Conservation (phyloP, 345 rosid genomes). For the Eucalyptus fibrosa region DNA sequence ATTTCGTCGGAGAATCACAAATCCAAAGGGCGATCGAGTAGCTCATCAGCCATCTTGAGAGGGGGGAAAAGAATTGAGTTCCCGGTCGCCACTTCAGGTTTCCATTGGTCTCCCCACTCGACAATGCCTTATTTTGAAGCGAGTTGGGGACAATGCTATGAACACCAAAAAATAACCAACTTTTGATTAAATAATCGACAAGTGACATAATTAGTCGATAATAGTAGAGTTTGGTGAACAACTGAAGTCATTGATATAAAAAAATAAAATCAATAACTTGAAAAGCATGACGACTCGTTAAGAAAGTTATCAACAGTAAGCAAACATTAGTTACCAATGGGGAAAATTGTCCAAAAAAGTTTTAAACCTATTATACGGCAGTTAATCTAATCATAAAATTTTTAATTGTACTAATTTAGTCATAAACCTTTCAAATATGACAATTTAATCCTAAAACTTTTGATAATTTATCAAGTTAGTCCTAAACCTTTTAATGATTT, state of each 20-base stretch:
- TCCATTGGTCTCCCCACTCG: not conserved
- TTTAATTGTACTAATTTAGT: fast-evolving
- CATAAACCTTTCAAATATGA: too few relatives aligned
- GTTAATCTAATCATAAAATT: too few relatives aligned
- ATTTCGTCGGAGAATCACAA: not conserved
- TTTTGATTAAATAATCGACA: not conserved
- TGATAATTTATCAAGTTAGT: too few relatives aligned
- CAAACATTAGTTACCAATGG: not conserved
- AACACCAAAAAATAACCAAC: not conserved
- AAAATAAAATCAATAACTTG: not conserved
- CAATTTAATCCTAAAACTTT: fast-evolving
- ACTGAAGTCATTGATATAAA: not conserved
- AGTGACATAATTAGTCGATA: fast-evolving
- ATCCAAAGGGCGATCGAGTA: not conserved
- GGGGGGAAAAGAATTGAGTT: not conserved
- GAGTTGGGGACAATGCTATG: not conserved
- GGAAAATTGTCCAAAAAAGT: not conserved
- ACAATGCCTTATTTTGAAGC: not conserved
- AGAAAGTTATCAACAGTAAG: not conserved
- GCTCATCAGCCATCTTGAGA: not conserved
- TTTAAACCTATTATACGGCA: fast-evolving
- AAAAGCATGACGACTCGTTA: not conserved
- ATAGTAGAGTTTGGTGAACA: not conserved
- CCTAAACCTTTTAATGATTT: too few relatives aligned
- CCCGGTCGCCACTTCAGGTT: not conserved